Conservation (phyloP, 345 rosid species). For the Fremontodendron californicum region DNA sequence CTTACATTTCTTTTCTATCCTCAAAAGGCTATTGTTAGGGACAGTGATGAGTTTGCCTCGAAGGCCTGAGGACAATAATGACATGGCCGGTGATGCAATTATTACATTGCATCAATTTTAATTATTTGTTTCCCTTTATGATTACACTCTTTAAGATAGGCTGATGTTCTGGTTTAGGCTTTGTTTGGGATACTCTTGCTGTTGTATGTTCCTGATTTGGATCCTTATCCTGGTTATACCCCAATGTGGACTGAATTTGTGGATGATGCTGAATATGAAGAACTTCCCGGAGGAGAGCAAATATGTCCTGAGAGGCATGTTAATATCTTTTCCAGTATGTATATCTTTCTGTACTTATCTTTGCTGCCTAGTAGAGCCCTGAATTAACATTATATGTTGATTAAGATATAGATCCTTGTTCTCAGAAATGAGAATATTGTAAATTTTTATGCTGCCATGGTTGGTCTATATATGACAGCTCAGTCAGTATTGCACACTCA, state of each 20-base stretch:
- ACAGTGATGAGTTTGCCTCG: not conserved
- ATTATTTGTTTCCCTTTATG: not conserved
- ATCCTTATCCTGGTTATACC: constrained; percentile 87
- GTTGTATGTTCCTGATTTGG: constrained; percentile 76
- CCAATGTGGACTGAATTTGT: constrained; percentile 46
- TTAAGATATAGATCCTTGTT: not conserved
- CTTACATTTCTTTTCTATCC: constrained; percentile 16
- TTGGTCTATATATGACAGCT: constrained; percentile 1
- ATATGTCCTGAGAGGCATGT: constrained; percentile 86
- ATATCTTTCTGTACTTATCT: constrained; percentile 1
- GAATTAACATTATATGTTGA: constrained; percentile 6
- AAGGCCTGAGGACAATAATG: not conserved
- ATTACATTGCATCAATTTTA: not conserved
- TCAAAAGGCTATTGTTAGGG: not conserved
- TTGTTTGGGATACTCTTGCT: constrained; percentile 79
- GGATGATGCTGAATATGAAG: constrained; percentile 78
- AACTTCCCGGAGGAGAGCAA: constrained; percentile 84
- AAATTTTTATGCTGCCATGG: not conserved
- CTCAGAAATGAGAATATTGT: not conserved
- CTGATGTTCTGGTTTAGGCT: constrained; percentile 47
- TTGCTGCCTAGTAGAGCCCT: not conserved
- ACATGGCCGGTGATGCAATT: not conserved
- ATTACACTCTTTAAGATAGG: constrained; percentile 7
- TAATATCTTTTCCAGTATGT: constrained; percentile 79
- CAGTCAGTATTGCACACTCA: not conserved